phyloP scores from a whole-genome alignment of 495 filamentous ascomycete species.

The Cenococcum geophilum region DNA sequence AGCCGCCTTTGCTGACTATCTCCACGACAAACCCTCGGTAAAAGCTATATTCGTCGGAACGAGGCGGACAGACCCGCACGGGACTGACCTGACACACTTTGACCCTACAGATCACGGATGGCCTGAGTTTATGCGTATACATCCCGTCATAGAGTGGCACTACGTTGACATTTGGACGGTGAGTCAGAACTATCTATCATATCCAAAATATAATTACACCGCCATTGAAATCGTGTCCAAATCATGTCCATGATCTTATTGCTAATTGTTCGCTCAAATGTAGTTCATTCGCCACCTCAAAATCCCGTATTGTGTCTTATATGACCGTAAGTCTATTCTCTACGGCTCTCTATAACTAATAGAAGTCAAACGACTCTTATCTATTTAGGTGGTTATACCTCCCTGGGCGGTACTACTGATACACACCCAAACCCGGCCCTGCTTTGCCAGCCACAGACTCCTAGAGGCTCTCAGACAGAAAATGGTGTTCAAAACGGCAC shows the following conservation, averaged over 20 bases:
- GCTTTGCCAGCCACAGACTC: conserved; percentile 1
- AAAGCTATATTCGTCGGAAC: conserved; percentile 92
- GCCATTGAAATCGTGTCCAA: not conserved
- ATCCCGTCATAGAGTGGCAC: conserved; percentile 96
- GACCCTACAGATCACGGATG: conserved; percentile 82
- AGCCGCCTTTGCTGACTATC: conserved; percentile 69
- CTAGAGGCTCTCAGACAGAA: not conserved
- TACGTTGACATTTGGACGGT: conserved; percentile 92
- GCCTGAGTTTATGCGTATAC: conserved; percentile 87
- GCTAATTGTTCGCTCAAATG: conserved; percentile 19
- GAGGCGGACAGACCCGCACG: conserved; percentile 85
- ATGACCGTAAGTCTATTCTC: too few species aligned
- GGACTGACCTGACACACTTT: conserved; percentile 68
- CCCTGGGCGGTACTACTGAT: conserved; percentile 80
- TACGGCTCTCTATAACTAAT: too few species aligned
- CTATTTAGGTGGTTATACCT: conserved; percentile 83
- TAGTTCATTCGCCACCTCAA: conserved; percentile 76
- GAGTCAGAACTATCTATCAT: conserved; percentile 33
- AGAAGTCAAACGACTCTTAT: too few species aligned
- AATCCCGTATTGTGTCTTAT: conserved; percentile 76
- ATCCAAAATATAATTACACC: not conserved
- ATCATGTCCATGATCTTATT: not conserved
- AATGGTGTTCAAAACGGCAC: conserved; percentile 22
- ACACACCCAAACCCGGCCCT: conserved; percentile 84
- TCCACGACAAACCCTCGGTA: conserved; percentile 54